Evolutionary conservation across 2,329 filamentous ascomycete species (phyloP), one percentile per base, ranked within the genome.

Genomic region (Venturia effusa): DNA sequence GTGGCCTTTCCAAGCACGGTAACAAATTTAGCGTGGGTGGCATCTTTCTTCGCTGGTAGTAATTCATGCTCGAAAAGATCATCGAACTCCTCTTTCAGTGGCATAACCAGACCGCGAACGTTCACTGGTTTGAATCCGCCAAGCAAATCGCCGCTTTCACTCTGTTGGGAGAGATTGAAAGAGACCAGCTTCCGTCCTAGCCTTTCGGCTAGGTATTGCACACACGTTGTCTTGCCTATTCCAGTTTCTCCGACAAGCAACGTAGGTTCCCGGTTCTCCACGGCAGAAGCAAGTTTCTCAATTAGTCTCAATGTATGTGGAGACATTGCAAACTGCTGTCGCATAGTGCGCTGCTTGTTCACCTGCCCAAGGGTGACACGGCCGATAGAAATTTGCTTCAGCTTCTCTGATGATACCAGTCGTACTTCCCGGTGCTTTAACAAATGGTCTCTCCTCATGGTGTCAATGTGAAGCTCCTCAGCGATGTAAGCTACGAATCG

Each of bases 201-300:
- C 3, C 88, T 83, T 65, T 89, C 87, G 0, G 94, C 92, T 64
- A 99, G 80, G 72, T 97, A 92, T 74, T 99, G 94, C 17, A 99
- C 88, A 32, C 94, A 89, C 0, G 94, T 96, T 0, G 94, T 99
- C 77, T 99, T 99, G 70, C 94, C 94, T 61, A 96, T 97, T 79
- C 94, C 94, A 8, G 94, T 99, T 78, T 99, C 94, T 72, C 94
- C 94, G n/a, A 99, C 94, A 34, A 99, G 84, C 22, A 99, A 78
- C 1, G 96, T 84, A 4, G 95, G 92, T 71, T 99, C 94, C n/a
- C 85, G 84, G 70, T 92, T 84, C 66, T 88, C 86, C 6, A 97
- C 85, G 1, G 92, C 88, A 43, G 90, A 87, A 1, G 90, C 86
- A 64, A 97, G 89, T 72, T 95, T 90, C 73, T 99, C 95, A 61